phyloP scores from a whole-genome alignment of 2,329 filamentous ascomycete species.

The Fonsecaea monophora region DNA sequence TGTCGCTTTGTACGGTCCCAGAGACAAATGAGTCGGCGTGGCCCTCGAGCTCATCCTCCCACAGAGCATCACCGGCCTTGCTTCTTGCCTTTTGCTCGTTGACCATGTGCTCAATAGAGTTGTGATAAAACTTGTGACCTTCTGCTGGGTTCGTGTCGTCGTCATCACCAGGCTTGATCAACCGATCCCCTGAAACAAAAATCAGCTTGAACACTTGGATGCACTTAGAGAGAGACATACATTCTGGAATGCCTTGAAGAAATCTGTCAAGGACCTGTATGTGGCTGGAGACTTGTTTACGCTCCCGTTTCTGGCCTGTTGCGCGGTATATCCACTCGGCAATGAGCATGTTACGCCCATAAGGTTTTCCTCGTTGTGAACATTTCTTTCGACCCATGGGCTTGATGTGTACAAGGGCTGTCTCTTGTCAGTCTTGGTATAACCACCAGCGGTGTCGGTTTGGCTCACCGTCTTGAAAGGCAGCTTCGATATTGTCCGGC shows the following conservation, averaged over 20 bases:
- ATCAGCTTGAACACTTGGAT: constrained; percentile 14
- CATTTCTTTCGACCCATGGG: constrained; percentile 65
- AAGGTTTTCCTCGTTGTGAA: constrained; percentile 59
- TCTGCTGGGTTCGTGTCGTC: constrained; percentile 17
- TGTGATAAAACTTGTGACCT: constrained; percentile 34
- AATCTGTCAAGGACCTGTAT: constrained; percentile 67
- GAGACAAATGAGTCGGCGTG: constrained; percentile 9
- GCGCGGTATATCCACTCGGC: constrained; percentile 63
- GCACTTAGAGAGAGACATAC: constrained; percentile 48
- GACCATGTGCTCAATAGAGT: constrained; percentile 37
- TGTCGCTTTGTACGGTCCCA: background rate
- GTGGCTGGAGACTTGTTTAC: constrained; percentile 70
- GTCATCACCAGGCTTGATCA: constrained; percentile 29
- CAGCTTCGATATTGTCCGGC: constrained; percentile 56
- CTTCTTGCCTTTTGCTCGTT: constrained; percentile 26
- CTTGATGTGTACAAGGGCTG: constrained; percentile 61
- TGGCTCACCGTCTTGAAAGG: constrained; percentile 54
- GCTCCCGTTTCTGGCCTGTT: constrained; percentile 59
- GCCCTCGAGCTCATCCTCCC: constrained; percentile 15
- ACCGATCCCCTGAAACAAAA: constrained; percentile 28
- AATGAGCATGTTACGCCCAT: constrained; percentile 68
- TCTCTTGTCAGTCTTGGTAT: constrained; percentile 23
- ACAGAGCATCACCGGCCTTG: constrained; percentile 2
- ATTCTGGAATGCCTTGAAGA: constrained; percentile 59
- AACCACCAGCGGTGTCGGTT: constrained; percentile 21